A percentile compares a stretch with the other conserved stretches of the same genome.
phyloP scores from a whole-genome alignment of 495 filamentous ascomycete genomes.

The Podospora pseudoanserina region DNA sequence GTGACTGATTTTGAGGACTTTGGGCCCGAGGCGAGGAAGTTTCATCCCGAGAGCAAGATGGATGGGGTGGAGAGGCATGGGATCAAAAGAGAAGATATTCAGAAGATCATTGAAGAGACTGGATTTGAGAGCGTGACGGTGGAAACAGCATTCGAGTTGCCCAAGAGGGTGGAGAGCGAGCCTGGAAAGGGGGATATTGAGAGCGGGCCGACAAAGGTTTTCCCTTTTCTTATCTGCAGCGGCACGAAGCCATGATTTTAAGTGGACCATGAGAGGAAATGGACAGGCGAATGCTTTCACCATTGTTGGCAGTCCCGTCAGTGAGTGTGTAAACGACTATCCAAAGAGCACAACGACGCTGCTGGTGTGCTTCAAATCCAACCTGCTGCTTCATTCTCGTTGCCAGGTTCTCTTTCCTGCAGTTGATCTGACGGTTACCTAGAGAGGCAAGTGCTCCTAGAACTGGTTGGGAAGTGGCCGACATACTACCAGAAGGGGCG shows the following conservation, averaged over 20 bases:
- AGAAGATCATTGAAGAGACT: slow-evolving; percentile 37
- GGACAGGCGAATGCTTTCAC: too few species aligned
- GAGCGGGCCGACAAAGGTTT: slow-evolving; percentile 28
- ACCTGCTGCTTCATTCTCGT: too few species aligned
- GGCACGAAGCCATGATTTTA: slow-evolving; percentile 25
- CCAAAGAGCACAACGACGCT: too few species aligned
- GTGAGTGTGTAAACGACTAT: too few species aligned
- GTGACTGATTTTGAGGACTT: slow-evolving; percentile 59
- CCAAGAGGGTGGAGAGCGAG: slow-evolving; percentile 44
- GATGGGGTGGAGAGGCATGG: slow-evolving; percentile 55
- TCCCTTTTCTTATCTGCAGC: slow-evolving; percentile 53
- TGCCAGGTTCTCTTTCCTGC: too few species aligned
- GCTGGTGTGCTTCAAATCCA: too few species aligned
- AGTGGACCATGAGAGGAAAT: neutral
- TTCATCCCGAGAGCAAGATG: slow-evolving; percentile 50
- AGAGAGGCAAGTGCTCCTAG: too few species aligned
- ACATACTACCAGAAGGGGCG: too few species aligned
- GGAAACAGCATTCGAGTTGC: slow-evolving; percentile 41
- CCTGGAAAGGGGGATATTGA: slow-evolving; percentile 30
- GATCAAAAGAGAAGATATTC: slow-evolving; percentile 39
- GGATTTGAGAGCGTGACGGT: slow-evolving; percentile 49
- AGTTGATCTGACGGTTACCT: too few species aligned
- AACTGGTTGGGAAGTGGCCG: too few species aligned
- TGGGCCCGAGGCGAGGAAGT: slow-evolving; percentile 48
- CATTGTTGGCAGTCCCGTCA: too few species aligned